Base-by-base conservation (phyloP, 1,284 basidiomycete species). In the Heliocybe sulcata region DNA sequence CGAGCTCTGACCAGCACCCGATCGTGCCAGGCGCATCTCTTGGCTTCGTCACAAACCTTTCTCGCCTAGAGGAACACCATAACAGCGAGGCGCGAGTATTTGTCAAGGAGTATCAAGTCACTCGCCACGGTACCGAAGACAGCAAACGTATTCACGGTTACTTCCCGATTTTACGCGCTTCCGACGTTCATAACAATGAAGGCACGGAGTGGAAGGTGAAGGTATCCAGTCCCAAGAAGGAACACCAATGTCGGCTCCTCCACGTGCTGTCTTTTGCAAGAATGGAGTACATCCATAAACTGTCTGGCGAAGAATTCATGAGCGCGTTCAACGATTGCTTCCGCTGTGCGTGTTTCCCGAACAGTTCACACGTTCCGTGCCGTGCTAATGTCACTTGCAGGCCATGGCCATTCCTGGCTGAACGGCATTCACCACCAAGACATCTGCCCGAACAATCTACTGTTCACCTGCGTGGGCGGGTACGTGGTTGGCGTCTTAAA, bases 371-470 rank as follows among this genome's bases (percentile, higher is more conserved):
- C 1, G 1, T 8, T n/a, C 8, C 47, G 23, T 51, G n/a, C 3
- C 33, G 45, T n/a, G 20, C 14, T 23, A 26, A 9, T 25, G 16
- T 16, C 6, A 55, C 56, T 22, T 10, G 14, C 55, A 72, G 67
- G 64, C 51, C 67, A 72, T 53, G 61, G 60, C n/a, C 29, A 54
- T 2, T 60, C 70, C n/a, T 72, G 72, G 69, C 52, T 51, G 25
- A 45, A 52, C 9, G 57, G 63, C 2, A 57, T 72, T 26, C 20
- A 63, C 25, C 68, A 72, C 48, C 59, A 59, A 1, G 67, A 72
- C 45, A 57, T 70, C 50, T 70, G 67, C 48, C 33, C 65, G 1
- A 49, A 60, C 8, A 70, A 72, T 55, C 55, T 72, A 25, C 68
- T 69, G 68, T 69, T 56, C 35, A 45, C 64, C 48, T 9, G 2